These are phyloP conservation scores for Aspergillus candidus DNA, from an alignment of 2,329 filamentous ascomycete genomes.

Conservation along the genomic window DNA sequence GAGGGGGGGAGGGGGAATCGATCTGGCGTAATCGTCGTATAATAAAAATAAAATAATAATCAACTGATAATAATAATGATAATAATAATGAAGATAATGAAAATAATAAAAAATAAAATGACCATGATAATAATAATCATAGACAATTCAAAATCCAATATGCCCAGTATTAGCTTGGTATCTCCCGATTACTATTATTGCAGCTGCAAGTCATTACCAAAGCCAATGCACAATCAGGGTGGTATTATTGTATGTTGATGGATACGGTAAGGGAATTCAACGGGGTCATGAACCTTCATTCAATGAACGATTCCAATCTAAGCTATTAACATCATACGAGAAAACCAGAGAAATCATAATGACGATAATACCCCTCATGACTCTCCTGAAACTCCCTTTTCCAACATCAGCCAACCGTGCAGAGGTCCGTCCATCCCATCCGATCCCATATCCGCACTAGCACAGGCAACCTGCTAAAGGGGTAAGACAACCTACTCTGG, in stretches of 20 bases:
- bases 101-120: conserved; percentile 4
- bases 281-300: too few species aligned
- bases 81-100: conserved; percentile 1
- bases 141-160: background rate
- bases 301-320: too few species aligned
- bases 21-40: conserved; percentile 9
- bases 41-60: conserved; percentile 1
- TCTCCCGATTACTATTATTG: conserved; percentile 12
- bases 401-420: too few species aligned
- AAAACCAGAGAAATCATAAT: too few species aligned
- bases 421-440: too few species aligned
- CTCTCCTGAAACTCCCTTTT: too few species aligned
- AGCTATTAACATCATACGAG: too few species aligned
- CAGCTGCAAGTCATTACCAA: conserved; percentile 18
- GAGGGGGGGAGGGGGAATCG: conserved; percentile 11
- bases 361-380: too few species aligned
- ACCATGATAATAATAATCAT: background rate
- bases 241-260: background rate
- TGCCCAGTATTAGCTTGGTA: too few species aligned
- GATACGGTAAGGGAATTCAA: background rate
- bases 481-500: too few species aligned
- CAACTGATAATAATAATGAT: background rate
- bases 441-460: too few species aligned
- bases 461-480: too few species aligned
- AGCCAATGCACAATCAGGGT: background rate